Evolutionary conservation across 164 flowering plant genomes (phyloP), one percentile per base, ranked within the genome.

Genomic region (Protea cynaroides): DNA sequence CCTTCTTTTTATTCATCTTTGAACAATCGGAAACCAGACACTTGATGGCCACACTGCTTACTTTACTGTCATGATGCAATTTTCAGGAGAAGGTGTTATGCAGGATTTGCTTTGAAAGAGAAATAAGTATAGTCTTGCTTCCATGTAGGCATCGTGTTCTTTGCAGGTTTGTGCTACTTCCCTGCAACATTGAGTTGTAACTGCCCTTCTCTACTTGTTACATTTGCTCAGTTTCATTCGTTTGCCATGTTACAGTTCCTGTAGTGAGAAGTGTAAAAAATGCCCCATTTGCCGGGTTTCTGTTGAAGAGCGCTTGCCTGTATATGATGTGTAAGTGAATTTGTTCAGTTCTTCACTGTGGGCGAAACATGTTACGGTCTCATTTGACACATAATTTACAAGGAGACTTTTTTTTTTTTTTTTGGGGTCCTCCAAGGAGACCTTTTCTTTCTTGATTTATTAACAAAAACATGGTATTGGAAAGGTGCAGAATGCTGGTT

Each of bases 71-170:
- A 44, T 54, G 50, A 14, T 62, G 44, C 14, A 46, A 17, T 72
- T 47, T n/a, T 34, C 92, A 88, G 96, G 98, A 88, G 73, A 93
- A 90, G 73, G 84, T 92, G 56, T 69, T 92, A 38, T 92, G 98
- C 63, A 75, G 92, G 62, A 80, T 92, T 56, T 92, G 98, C 78
- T 93, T 90, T 29, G 89, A 85, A 70, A 74, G 82, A 56, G 94
- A 90, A 72, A 93, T 93, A 44, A 80, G 79, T 58, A 59, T 84
- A 19, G 94, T 93, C 13, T 71, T 93, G 56, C 87, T 93, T 63
- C 98, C 98, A 6, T 93, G 98, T 70, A 81, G 92, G 78, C 98
- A 93, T 71, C 97, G 86, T 34, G 69, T 88, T 46, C 87, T 93
- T 46, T 93, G 98, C 90, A 83, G 98, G 98, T 92, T 82, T 25